A percentile compares a stretch with the other conserved stretches of the same genome.
phyloP scores from a whole-genome alignment of 2,329 filamentous ascomycete genomes.

The Amauroascus verrucosus region DNA sequence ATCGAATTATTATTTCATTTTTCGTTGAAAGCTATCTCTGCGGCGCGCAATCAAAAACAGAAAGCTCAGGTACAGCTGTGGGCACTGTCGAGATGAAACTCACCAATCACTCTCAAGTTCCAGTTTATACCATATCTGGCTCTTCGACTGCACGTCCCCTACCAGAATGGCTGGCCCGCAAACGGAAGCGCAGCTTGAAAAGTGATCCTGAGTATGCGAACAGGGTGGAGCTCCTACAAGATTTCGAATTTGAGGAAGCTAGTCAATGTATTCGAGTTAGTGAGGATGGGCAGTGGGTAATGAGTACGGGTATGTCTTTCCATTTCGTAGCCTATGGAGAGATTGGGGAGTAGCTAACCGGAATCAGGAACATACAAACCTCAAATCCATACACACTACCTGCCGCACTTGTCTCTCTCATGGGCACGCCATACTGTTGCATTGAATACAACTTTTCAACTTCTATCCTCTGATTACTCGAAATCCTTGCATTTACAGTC shows the following conservation, averaged over 20 bases:
- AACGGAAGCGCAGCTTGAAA: slow-evolving; percentile 83
- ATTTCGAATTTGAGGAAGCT: slow-evolving; percentile 96
- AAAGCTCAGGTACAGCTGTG: not conserved
- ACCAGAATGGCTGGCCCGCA: slow-evolving; percentile 88
- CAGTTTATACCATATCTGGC: slow-evolving; percentile 91
- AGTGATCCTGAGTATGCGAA: slow-evolving; percentile 87
- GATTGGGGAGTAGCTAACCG: not conserved
- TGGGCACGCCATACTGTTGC: slow-evolving; percentile 85
- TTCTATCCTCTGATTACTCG: slow-evolving; percentile 82
- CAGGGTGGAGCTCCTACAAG: slow-evolving; percentile 86
- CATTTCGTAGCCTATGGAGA: not conserved
- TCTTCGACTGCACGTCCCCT: slow-evolving; percentile 76
- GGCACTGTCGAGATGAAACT: slow-evolving; percentile 34
- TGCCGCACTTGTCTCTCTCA: slow-evolving; percentile 86
- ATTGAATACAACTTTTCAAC: slow-evolving; percentile 79
- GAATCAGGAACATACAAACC: slow-evolving; percentile 54
- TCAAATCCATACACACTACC: slow-evolving; percentile 91
- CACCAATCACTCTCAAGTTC: slow-evolving; percentile 62
- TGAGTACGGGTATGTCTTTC: slow-evolving; percentile 64
- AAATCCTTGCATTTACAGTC: slow-evolving; percentile 91
- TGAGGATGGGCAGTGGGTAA: slow-evolving; percentile 93
- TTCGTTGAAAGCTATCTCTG: not conserved
- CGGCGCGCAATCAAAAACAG: not conserved
- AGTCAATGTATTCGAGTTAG: slow-evolving; percentile 81
- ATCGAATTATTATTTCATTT: slow-evolving; percentile 4